phyloP scores from a whole-genome alignment of 2,329 filamentous ascomycete genomes.

The Thielaviopsis punctulata region DNA sequence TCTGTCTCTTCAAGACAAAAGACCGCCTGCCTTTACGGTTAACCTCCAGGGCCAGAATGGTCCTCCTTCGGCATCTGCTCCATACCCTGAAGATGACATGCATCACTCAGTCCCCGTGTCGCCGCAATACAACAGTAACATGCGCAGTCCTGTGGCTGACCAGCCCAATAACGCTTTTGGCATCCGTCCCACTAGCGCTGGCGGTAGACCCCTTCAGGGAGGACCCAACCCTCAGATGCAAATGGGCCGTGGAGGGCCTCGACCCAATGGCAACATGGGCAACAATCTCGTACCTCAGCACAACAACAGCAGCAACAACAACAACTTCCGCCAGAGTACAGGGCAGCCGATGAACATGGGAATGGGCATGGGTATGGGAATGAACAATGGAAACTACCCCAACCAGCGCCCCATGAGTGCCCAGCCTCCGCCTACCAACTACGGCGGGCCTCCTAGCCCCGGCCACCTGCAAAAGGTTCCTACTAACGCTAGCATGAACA shows the following conservation, averaged over 20 bases:
- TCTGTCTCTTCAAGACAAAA: conserved; percentile 17
- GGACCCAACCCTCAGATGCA: conserved; percentile 4
- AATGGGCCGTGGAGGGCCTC: conserved; percentile 10
- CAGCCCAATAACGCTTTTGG: conserved; percentile 36
- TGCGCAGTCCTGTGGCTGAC: conserved; percentile 32
- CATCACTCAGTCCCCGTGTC: conserved; percentile 18
- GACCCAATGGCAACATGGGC: conserved; percentile 1
- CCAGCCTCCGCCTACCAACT: conserved; percentile 9
- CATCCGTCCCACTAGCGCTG: conserved; percentile 28
- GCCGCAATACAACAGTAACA: conserved; percentile 28
- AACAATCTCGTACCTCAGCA: conserved; percentile 3
- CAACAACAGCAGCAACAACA: neutral
- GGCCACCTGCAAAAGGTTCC: conserved; percentile 18
- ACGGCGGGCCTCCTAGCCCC: conserved; percentile 18
- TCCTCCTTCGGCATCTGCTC: conserved; percentile 27
- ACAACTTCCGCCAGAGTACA: conserved; percentile 8
- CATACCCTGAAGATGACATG: conserved; percentile 37
- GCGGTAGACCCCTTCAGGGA: neutral
- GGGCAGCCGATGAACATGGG: neutral
- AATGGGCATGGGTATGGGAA: conserved; percentile 7
- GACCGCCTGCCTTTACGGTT: conserved; percentile 34
- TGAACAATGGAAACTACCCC: conserved; percentile 4
- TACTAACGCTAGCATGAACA: conserved; percentile 13
- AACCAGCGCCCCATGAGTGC: conserved; percentile 7
- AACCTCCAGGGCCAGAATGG: conserved; percentile 25